Evolutionary conservation across 2,329 filamentous ascomycete genomes (phyloP), one percentile per base, ranked within the genome.

Genomic region (Dendryphion nanum): DNA sequence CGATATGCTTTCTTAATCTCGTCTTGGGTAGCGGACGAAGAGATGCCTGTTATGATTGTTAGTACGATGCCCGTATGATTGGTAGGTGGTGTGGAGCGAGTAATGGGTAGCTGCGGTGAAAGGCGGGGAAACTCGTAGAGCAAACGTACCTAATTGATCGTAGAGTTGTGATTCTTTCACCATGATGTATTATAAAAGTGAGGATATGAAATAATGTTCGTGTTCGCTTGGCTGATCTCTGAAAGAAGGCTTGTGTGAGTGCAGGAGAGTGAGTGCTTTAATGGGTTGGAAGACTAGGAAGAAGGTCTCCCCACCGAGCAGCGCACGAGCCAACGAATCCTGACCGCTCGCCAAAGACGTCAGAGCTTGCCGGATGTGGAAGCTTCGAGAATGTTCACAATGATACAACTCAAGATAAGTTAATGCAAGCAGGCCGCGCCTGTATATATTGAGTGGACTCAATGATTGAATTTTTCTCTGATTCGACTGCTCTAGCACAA

Each of bases 1-100:
- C 86, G 80, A 68, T 95, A 95, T 41, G 83, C 93, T 67, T 97
- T 98, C 68, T 96, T 97, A 66, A 98, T 95, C 50, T 97, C 91
- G 62, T 96, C 91, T 69, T 94, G 88, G 17, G 82, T 78, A 17
- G 90, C 89, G 44, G 82, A 79, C 24, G 91, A 80, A 66, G 87
- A 85, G 69, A 96, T 74, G 63, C 77, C 66, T 69, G 36, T 20
- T 6, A 6, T n/a, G 19, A 5, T 10, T 34, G 50, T 64, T 36
- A 63, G 58, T 40, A 50, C n/a, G n/a, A n/a, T n/a, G n/a, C n/a
- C n/a, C n/a, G n/a, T n/a, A n/a, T n/a, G n/a, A n/a, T n/a, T n/a
- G n/a, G n/a, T n/a, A n/a, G n/a, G n/a, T n/a, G n/a, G n/a, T n/a
- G n/a, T n/a, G n/a, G n/a, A n/a, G n/a, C n/a, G n/a, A n/a, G n/a